A percentile compares a stretch with the other conserved stretches of the same genome.
Evolutionary conservation across 805 yeast species (phyloP).

Genomic region (Candida maesae): DNA sequence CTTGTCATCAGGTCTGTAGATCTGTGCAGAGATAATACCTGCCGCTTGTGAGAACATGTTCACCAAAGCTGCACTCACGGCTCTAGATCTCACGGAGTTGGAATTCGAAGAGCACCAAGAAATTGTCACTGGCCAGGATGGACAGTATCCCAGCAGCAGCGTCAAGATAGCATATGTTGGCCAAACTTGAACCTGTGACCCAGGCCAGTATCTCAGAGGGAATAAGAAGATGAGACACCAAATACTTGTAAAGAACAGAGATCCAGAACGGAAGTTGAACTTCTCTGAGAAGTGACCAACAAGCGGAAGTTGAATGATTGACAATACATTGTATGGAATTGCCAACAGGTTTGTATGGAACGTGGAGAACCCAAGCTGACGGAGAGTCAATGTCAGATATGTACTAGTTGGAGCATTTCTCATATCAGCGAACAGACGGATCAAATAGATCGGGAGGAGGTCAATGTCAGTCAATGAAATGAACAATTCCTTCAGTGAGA

Average conservation of each 20-base stretch:
- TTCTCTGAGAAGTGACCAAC: slow-evolving; percentile 37
- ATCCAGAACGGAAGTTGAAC: slow-evolving; percentile 31
- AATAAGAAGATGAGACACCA: slow-evolving; percentile 36
- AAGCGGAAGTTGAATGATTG: slow-evolving; percentile 32
- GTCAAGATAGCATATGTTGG: slow-evolving; percentile 37
- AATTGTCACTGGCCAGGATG: slow-evolving; percentile 53
- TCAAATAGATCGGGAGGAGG: slow-evolving; percentile 50
- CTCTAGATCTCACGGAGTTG: slow-evolving; percentile 57
- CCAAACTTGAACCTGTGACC: slow-evolving; percentile 38
- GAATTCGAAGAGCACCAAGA: slow-evolving; percentile 62
- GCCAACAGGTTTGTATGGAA: slow-evolving; percentile 48
- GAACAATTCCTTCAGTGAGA: slow-evolving; percentile 38
- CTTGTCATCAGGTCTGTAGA: slow-evolving; percentile 53
- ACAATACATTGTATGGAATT: slow-evolving; percentile 41
- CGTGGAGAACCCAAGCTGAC: slow-evolving; percentile 47
- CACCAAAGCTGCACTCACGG: slow-evolving; percentile 61
- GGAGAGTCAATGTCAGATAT: slow-evolving; percentile 49
- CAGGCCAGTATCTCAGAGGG: slow-evolving; percentile 38
- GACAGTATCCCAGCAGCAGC: slow-evolving; percentile 38
- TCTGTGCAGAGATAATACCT: slow-evolving; percentile 47
- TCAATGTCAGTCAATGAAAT: slow-evolving; percentile 45
- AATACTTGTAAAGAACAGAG: slow-evolving; percentile 28
- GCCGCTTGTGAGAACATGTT: slow-evolving; percentile 64
- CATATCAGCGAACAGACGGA: slow-evolving; percentile 41
- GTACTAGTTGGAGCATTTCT: slow-evolving; percentile 34